Evolutionary conservation across 73 alveolate genomes (phyloP).

Genomic region (Halteria grandinella): DNA sequence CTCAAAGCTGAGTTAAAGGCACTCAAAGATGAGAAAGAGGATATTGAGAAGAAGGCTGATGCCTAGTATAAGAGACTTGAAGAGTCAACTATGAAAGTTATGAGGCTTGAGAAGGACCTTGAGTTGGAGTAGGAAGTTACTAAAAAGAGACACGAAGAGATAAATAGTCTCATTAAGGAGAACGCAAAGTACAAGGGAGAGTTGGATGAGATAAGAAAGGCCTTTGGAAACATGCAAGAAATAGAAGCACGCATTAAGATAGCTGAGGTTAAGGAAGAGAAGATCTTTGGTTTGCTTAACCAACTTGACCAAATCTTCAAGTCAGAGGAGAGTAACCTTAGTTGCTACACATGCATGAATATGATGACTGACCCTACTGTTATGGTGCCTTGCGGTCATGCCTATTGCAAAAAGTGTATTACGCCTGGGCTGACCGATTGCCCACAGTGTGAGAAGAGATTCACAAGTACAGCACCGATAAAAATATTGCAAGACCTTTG

Average conservation of each 20-base stretch:
- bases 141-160: slow-evolving; percentile 39
- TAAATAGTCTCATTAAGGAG: slow-evolving; percentile 17
- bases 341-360: slow-evolving; percentile 55
- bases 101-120: not conserved
- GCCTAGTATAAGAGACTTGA: not conserved
- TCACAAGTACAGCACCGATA: not conserved
- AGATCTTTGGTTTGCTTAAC: slow-evolving; percentile 8
- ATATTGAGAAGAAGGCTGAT: not conserved
- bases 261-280: slow-evolving; percentile 50
- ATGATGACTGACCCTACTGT: slow-evolving; percentile 34
- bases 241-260: slow-evolving; percentile 24
- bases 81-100: slow-evolving; percentile 20
- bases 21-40: not conserved
- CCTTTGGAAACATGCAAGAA: slow-evolving; percentile 41
- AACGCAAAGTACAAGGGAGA: slow-evolving; percentile 17
- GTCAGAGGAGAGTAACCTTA: slow-evolving; percentile 39
- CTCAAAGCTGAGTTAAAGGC: not conserved
- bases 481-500: slow-evolving; percentile 43
- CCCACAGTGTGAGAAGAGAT: slow-evolving; percentile 30
- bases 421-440: not conserved
- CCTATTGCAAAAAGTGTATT: slow-evolving; percentile 44
- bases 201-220: slow-evolving; percentile 15
- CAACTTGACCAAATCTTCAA: slow-evolving; percentile 49
- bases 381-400: slow-evolving; percentile 55
- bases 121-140: slow-evolving; percentile 3